Evolutionary conservation across 768 basidiomycete species (phyloP), one percentile per base, ranked within the genome.

Genomic region (Terana coerulea): DNA sequence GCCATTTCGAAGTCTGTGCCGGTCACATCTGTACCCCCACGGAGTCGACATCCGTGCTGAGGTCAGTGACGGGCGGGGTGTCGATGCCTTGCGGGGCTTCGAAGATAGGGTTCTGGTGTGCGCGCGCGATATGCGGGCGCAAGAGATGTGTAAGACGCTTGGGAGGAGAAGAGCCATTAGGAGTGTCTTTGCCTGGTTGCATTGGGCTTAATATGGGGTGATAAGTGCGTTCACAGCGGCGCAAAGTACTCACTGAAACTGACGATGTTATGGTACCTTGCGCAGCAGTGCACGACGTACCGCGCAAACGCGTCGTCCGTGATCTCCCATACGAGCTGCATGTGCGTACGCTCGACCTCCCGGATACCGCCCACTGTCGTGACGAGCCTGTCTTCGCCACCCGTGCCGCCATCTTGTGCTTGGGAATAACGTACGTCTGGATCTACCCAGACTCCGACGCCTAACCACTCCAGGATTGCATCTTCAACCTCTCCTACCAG

Each of bases 261-360:
- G 60, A 91, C 84, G 53, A 92, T 66, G 52, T 82, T 81, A 64
- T 91, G 80, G 67, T 85, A 91, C 31, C 89, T 74, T 35, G 88
- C 88, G 52, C 86, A 84, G 57, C 89, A 91, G 57, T 93, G 90
- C 5, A 91, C 81, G 40, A 91, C 79, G 59, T 88, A 91, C 28
- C 90, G 76, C 25, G 85, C 81, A 69, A 90, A 91, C 0, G 81
- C 74, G 60, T 89, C 86, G 51, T 85, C 77, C 5, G 72, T 60
- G 53, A 86, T 81, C n/a, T 71, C 75, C 90, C 90, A 92, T 3
- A 91, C 74, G 17, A 91, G 74, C 63, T 83, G 78, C 10, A 79
- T 67, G 0, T 86, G 81, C 6, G 83, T 83, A 21, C 87, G 71
- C 3, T 75, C 75, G 11, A 91, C 72, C 60, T 92, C 88, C n/a